Percentiles rank a stretch among this genome's conserved stretches.
Evolutionary conservation across 805 yeast genomes (phyloP).

Genomic region (Myxozyma monticola): DNA sequence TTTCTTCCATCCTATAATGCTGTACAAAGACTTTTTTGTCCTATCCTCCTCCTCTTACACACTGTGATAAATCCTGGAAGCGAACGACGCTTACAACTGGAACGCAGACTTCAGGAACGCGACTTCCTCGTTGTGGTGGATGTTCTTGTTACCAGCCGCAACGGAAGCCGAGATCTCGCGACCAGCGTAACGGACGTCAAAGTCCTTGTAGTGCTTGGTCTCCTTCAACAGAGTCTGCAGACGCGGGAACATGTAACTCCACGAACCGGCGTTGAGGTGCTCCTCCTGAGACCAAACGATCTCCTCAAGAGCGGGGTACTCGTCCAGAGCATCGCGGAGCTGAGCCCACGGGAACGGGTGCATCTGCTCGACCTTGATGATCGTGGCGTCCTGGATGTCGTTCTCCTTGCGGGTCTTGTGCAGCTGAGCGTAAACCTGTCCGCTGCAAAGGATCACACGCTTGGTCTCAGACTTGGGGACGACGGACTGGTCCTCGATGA

Average conservation of each 20-base stretch:
- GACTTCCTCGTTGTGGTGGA: slow-evolving; percentile 86
- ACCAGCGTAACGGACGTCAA: slow-evolving; percentile 80
- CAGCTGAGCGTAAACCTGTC: slow-evolving; percentile 93
- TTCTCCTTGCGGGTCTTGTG: slow-evolving; percentile 81
- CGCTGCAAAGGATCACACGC: slow-evolving; percentile 79
- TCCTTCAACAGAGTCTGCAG: slow-evolving; percentile 71
- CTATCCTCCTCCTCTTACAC: too few relatives aligned
- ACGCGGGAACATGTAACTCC: slow-evolving; percentile 81
- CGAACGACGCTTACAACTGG: slow-evolving; percentile 31
- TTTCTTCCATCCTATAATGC: too few relatives aligned
- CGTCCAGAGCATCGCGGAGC: slow-evolving; percentile 75
- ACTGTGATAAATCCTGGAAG: too few relatives aligned
- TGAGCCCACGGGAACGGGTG: slow-evolving; percentile 99
- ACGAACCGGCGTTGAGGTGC: slow-evolving; percentile 95
- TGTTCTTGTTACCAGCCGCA: slow-evolving; percentile 93
- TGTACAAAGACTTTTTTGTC: too few relatives aligned
- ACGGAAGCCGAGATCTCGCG: slow-evolving; percentile 98
- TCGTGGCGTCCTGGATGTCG: slow-evolving; percentile 79
- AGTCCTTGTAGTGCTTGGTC: slow-evolving; percentile 64
- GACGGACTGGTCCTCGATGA: slow-evolving; percentile 84
- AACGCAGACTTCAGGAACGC: slow-evolving; percentile 81
- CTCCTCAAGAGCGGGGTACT: slow-evolving; percentile 81
- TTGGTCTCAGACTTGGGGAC: slow-evolving; percentile 79
- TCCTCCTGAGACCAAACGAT: slow-evolving; percentile 98
- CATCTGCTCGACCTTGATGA: slow-evolving; percentile 86